Evolutionary conservation across 306 rosid species (phyloP).

Genomic region (Sindora glabra): DNA sequence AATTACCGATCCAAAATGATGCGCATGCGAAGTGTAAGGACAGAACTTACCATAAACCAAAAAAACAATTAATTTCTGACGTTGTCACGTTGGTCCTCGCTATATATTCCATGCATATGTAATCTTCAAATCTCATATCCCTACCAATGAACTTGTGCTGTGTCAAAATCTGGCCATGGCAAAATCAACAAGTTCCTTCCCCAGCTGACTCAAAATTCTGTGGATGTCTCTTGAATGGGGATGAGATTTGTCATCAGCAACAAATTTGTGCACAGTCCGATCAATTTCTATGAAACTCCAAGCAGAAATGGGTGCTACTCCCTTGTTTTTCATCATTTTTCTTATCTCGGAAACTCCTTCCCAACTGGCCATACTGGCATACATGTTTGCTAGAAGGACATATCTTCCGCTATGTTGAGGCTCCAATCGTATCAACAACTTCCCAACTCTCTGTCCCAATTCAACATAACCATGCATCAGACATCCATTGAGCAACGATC

Average conservation of each 20-base stretch:
- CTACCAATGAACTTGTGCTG: not conserved
- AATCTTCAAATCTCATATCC: not conserved
- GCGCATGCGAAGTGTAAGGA: not conserved
- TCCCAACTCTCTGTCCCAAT: conserved; percentile 40
- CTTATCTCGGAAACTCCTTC: conserved; percentile 33
- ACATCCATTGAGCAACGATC: conserved; percentile 37
- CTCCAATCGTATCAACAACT: conserved; percentile 41
- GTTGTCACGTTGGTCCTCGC: not conserved
- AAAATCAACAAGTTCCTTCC: conserved; percentile 21
- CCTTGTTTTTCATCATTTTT: conserved; percentile 35
- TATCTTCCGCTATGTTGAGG: conserved; percentile 46
- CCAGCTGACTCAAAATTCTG: conserved; percentile 18
- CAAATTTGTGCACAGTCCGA: conserved; percentile 33
- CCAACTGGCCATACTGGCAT: conserved; percentile 40
- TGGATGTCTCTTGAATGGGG: conserved; percentile 18
- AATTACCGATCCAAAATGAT: not conserved
- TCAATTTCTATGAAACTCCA: conserved; percentile 51
- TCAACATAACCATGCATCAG: conserved; percentile 40
- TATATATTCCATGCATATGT: not conserved
- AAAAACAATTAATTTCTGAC: not conserved
- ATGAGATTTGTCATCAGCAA: conserved; percentile 28
- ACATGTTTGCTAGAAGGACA: conserved; percentile 37
- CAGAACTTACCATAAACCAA: not conserved
- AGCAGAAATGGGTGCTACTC: conserved; percentile 22
- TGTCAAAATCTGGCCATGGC: not conserved